These are phyloP conservation scores for Lentinula boryana DNA, from an alignment of 768 basidiomycete species.

Conservation along the genomic window DNA sequence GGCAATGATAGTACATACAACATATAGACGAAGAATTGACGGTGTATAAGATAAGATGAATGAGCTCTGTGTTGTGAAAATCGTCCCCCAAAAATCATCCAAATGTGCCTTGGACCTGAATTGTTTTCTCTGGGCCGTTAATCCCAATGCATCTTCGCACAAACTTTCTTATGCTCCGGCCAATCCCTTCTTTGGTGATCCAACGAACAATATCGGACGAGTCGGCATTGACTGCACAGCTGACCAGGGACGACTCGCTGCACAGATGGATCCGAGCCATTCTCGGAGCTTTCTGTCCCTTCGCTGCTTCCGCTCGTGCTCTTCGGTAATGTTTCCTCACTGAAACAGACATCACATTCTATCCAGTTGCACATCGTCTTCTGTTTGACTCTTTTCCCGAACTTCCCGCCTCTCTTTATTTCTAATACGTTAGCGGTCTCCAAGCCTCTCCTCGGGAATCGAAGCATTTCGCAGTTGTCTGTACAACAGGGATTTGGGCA, in stretches of 20 bases:
- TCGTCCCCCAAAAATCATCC: not conserved
- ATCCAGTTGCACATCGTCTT: conserved; percentile 82
- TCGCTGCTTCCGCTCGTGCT: conserved; percentile 30
- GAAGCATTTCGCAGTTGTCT: conserved; percentile 79
- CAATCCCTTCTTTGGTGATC: conserved; percentile 75
- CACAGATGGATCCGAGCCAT: conserved; percentile 13
- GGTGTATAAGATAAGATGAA: not conserved
- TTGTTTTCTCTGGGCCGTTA: not conserved
- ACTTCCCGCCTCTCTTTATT: conserved; percentile 50
- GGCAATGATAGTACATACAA: not conserved
- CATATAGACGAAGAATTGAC: not conserved
- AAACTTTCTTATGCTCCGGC: conserved; percentile 73
- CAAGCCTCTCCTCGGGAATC: conserved; percentile 62
- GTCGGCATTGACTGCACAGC: conserved; percentile 70
- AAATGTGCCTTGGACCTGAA: not conserved
- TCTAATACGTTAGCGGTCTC: conserved; percentile 58
- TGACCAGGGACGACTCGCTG: conserved; percentile 32
- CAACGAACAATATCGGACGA: conserved; percentile 72
- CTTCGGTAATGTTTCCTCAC: conserved; percentile 28
- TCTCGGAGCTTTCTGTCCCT: conserved; percentile 36
- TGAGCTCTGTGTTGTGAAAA: not conserved
- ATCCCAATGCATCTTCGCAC: conserved; percentile 17
- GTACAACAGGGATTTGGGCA: conserved; percentile 76
- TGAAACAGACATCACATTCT: conserved; percentile 61
- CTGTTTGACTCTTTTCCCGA: conserved; percentile 41